Conservation (phyloP, 2,329 filamentous ascomycete species). For the Ascochyta pisi region DNA sequence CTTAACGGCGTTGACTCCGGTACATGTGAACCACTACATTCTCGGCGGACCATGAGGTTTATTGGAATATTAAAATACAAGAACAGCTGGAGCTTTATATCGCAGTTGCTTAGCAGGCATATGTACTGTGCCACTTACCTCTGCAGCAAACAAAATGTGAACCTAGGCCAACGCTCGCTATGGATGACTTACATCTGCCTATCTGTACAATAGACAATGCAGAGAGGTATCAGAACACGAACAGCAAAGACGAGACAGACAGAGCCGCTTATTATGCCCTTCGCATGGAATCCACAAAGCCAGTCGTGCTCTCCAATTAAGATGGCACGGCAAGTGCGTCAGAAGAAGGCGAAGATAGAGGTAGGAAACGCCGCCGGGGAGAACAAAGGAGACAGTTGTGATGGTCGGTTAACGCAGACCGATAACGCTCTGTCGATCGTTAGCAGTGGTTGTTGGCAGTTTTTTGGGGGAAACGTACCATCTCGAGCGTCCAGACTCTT, state of each 20-base stretch:
- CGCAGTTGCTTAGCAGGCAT: constrained; percentile 16
- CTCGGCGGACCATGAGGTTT: neutral
- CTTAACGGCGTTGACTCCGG: neutral
- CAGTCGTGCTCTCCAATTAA: constrained; percentile 12
- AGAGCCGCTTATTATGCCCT: constrained; percentile 18
- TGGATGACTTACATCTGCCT: constrained; percentile 15
- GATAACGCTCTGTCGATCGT: constrained; percentile 72
- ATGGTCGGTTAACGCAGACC: constrained; percentile 68
- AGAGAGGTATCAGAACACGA: constrained; percentile 22
- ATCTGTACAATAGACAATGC: constrained; percentile 16
- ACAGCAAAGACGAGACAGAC: constrained; percentile 16
- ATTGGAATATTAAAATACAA: constrained; percentile 9
- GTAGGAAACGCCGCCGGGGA: neutral
- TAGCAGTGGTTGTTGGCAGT: constrained; percentile 19
- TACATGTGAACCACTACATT: neutral
- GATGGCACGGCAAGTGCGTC: constrained; percentile 4
- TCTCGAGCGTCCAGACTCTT: constrained; percentile 97
- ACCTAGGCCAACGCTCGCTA: constrained; percentile 17
- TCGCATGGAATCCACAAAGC: constrained; percentile 12
- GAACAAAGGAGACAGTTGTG: constrained; percentile 8
- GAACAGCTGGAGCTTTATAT: constrained; percentile 6
- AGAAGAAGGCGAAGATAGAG: neutral
- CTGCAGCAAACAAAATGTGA: constrained; percentile 11
- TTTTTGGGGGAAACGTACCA: constrained; percentile 60
- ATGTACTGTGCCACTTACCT: constrained; percentile 13